Percentiles rank a stretch among this genome's conserved stretches.
Evolutionary conservation across 306 rosid species (phyloP).

Genomic region (Dalbergia cultrata): DNA sequence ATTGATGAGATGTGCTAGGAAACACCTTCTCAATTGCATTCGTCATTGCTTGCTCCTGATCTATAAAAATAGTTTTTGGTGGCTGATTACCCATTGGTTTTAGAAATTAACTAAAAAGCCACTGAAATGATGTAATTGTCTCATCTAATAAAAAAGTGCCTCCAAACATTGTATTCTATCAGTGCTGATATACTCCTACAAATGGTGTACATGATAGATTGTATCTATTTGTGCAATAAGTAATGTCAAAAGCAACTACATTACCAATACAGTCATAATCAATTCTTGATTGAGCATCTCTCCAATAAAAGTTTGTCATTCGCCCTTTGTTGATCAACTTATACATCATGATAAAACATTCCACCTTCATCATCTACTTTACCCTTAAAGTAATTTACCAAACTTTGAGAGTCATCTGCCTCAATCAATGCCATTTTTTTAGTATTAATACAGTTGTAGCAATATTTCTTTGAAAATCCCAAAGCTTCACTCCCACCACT

Average conservation of each 20-base stretch:
- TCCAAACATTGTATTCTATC: background rate
- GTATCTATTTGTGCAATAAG: background rate
- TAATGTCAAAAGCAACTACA: background rate
- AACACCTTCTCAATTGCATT: too few relatives aligned
- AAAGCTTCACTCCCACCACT: background rate
- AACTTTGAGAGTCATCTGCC: background rate
- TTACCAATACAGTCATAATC: background rate
- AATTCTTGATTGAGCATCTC: background rate
- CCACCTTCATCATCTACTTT: background rate
- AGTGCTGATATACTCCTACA: background rate
- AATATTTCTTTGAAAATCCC: background rate
- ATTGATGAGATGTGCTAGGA: too few relatives aligned
- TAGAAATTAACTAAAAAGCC: background rate
- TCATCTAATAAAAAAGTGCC: background rate
- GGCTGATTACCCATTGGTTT: background rate
- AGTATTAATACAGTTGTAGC: background rate
- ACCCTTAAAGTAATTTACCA: too few relatives aligned
- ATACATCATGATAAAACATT: background rate
- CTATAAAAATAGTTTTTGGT: too few relatives aligned
- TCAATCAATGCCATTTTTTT: background rate
- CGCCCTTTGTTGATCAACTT: background rate
- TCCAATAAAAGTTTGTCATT: background rate
- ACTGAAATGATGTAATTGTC: background rate
- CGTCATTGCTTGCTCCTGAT: too few relatives aligned
- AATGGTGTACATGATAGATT: background rate